These are phyloP conservation scores for Dipodascopsis tothii DNA, from an alignment of 805 yeast species.

Conservation along the genomic window DNA sequence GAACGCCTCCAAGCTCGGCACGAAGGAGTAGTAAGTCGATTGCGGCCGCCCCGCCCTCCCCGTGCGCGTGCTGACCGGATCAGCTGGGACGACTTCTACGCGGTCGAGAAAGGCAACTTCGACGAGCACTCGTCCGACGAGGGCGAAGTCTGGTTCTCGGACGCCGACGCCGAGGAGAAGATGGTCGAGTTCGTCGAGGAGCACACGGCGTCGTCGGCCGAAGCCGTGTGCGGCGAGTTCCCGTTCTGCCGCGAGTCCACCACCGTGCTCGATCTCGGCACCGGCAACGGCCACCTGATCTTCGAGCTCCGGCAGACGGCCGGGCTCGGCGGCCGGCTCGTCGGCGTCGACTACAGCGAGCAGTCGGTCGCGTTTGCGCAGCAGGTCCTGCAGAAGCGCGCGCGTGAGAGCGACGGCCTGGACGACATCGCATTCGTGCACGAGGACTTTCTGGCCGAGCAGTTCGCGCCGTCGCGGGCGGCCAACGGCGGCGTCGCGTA, in stretches of 20 bases:
- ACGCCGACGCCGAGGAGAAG: constrained; percentile 82
- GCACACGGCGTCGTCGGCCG: constrained; percentile 35
- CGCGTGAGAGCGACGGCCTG: constrained; percentile 31
- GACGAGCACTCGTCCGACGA: constrained; percentile 68
- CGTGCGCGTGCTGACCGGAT: not conserved
- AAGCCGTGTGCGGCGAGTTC: constrained; percentile 2
- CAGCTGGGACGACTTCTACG: constrained; percentile 82
- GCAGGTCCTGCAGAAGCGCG: constrained; percentile 42
- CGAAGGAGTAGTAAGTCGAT: constrained; percentile 58
- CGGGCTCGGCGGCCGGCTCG: constrained; percentile 42
- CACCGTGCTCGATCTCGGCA: constrained; percentile 48
- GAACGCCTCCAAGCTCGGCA: constrained; percentile 77
- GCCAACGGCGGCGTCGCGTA: constrained; percentile 34
- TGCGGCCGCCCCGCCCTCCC: not conserved
- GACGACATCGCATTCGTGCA: constrained; percentile 45
- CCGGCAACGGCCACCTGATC: constrained; percentile 90
- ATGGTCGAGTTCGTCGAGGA: constrained; percentile 66
- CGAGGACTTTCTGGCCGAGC: constrained; percentile 57
- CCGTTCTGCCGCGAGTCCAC: constrained; percentile 11
- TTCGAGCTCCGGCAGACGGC: constrained; percentile 63
- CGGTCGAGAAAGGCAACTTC: constrained; percentile 64
- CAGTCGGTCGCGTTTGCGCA: constrained; percentile 71
- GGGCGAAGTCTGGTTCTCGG: constrained; percentile 96
- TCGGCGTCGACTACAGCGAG: constrained; percentile 83
- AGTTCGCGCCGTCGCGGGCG: constrained; percentile 33